Percentiles rank a stretch among this genome's conserved stretches.
Evolutionary conservation across 208 protist species (phyloP).

Genomic region (Leishmania braziliensis): DNA sequence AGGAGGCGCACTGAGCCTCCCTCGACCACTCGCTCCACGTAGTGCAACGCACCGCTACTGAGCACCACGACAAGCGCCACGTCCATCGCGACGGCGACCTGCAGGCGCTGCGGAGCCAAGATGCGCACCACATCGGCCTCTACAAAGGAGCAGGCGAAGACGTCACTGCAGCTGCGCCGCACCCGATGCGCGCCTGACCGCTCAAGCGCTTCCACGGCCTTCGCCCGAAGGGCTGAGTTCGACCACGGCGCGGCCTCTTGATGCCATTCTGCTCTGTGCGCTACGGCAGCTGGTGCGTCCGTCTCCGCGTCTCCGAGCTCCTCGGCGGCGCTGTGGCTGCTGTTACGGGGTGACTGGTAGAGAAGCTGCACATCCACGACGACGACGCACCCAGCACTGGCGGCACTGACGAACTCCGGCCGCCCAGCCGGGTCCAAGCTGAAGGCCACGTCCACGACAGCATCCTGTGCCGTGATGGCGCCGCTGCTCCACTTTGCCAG

Average conservation of each 20-base stretch:
- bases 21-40: constrained; percentile 53
- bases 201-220: constrained; percentile 42
- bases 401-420: constrained; percentile 59
- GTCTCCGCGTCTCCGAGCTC: background rate
- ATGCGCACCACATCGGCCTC: constrained; percentile 58
- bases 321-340: background rate
- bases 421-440: constrained; percentile 64
- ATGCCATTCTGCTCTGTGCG: background rate
- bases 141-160: constrained; percentile 39
- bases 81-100: constrained; percentile 60
- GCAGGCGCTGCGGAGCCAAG: constrained; percentile 53
- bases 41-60: constrained; percentile 57
- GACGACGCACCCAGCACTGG: constrained; percentile 45
- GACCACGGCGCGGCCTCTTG: background rate
- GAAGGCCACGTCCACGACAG: constrained; percentile 50
- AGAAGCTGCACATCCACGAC: constrained; percentile 45
- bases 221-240: constrained; percentile 24
- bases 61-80: constrained; percentile 69
- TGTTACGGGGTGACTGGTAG: background rate
- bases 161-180: constrained; percentile 34
- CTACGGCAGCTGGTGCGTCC: background rate
- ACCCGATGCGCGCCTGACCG: constrained; percentile 7
- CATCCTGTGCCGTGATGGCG: constrained; percentile 34
- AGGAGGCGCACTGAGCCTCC: constrained; percentile 61
- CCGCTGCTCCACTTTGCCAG: constrained; percentile 38